Base-by-base conservation (phyloP, 352 stramenopile genomes). In the Globisporangium acanthophoron region DNA sequence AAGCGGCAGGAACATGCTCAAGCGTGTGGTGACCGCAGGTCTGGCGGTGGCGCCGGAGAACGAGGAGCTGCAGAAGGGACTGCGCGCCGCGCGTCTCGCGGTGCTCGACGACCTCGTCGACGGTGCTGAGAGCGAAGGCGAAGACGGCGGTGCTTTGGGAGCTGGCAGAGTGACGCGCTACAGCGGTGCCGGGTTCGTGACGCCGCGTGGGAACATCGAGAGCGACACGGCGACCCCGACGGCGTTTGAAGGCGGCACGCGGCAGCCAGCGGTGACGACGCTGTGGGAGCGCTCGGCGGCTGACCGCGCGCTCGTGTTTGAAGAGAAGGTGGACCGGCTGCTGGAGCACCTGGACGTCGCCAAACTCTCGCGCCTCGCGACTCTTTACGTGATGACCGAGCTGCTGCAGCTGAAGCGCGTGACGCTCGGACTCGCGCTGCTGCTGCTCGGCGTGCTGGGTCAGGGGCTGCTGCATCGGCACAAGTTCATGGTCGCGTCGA, bases 401-500 rank as follows among this genome's bases (percentile, higher is more conserved):
- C 60, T 92, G 24, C 57, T 84, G 13, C 69, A 74, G 35, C 51
- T 92, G 51, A 76, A 66, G 27, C 59, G 54, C 31, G 74, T 92
- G 45, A 69, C 65, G 1, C 52, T 73, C 41, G 79, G 82, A 2
- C 58, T 88, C 20, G 52, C 60, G 4, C 51, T 86, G 21, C 59
- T 88, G 16, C 71, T 87, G 29, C 37, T 87, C 18, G 80, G 76
- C 3, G 24, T 90, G 7, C 62, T 87, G 15, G 66, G 61, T 3
- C 79, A 90, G 51, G 73, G 67, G 18, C 50, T 81, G 6, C 71
- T 85, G 60, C 81, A 90, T 58, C 72, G 76, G 21, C 78, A 92
- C 55, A 88, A 85, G 50, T 67, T 92, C 49, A 92, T 92, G 81
- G 64, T 79, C 18, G 59, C 85, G 29, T 88, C 77, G 1, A 89